Evolutionary conservation across 306 rosid species (phyloP), one percentile per base, ranked within the genome.

Genomic region (Cicer yamashitae): DNA sequence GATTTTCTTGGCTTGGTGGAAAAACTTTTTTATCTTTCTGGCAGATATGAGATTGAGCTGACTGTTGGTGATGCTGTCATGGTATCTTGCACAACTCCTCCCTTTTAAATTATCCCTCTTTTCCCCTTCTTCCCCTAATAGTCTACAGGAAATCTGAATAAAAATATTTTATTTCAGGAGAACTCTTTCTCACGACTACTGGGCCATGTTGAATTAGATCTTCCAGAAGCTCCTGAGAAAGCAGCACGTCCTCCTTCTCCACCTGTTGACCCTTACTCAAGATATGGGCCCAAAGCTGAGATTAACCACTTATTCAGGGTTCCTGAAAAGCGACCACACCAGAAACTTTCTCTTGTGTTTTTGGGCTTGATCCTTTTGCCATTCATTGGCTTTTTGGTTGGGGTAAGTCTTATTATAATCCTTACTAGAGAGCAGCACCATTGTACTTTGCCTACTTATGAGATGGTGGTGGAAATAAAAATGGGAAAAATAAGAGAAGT

Each of bases 1-100:
- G 97, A 93, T 86, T 93, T 93, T 83, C 97, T 93, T 76, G 91
- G 97, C 78, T 79, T 96, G 81, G 98, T 96, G 70, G 98, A 96
- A 77, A 96, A 92, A 83, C 83, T 96, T 74, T 92, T 84, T 83
- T 96, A 96, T 86, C 92, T 90, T 59, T 96, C 99, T 0, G 98
- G 98, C 72, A 88, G 71, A 70, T 96, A 96, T 82, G 99, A 86
- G 74, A 82, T 92, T 83, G 92, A 92, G 79, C 83, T 96, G 72
- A 89, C 92, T 44, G 90, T 96, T 80, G 99, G 99, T 22, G 99
- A 96, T 83, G 82, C 96, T 76, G 91, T 87, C 83, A 96, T 96
- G 99, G 99, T 96, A 88, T 44, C 30, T 62, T 58, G 71, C 80
- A n/a, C 75, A 53, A 38, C 76, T 58, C 45, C 70, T 44, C 73